Conservation (phyloP, 1,139 yeast genomes). For the Pneumocystis jirovecii region DNA sequence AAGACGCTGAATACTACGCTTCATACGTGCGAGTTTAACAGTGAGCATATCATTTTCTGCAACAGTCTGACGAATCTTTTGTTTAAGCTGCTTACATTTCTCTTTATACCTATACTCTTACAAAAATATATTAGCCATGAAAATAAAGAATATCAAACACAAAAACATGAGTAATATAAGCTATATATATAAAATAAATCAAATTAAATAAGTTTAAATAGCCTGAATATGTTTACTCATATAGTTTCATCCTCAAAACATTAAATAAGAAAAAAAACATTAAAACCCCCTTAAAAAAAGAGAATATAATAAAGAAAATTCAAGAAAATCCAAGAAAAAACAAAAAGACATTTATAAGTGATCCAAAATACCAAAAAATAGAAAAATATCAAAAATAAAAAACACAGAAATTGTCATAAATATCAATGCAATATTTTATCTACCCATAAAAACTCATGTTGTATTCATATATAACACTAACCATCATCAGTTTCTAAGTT, state of each 20-base stretch:
- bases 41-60: slow-evolving; percentile 66
- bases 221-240: too few relatives aligned
- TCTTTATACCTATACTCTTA: slow-evolving; percentile 31
- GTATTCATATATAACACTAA: neutral
- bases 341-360: too few relatives aligned
- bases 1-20: slow-evolving; percentile 59
- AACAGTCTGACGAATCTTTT: slow-evolving; percentile 60
- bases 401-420: neutral
- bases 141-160: neutral
- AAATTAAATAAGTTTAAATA: too few relatives aligned
- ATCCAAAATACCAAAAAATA: neutral
- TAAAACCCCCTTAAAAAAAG: too few relatives aligned
- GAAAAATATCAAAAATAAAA: too few relatives aligned
- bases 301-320: too few relatives aligned
- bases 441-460: neutral
- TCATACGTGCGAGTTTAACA: slow-evolving; percentile 64
- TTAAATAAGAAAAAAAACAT: too few relatives aligned
- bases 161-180: neutral
- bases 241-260: too few relatives aligned
- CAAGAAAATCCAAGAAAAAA: too few relatives aligned
- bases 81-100: slow-evolving; percentile 58
- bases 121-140: neutral
- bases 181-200: neutral
- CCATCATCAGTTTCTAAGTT: neutral
- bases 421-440: neutral